Conservation (phyloP, 164 flowering plant genomes). For the Magnolia sinica region DNA sequence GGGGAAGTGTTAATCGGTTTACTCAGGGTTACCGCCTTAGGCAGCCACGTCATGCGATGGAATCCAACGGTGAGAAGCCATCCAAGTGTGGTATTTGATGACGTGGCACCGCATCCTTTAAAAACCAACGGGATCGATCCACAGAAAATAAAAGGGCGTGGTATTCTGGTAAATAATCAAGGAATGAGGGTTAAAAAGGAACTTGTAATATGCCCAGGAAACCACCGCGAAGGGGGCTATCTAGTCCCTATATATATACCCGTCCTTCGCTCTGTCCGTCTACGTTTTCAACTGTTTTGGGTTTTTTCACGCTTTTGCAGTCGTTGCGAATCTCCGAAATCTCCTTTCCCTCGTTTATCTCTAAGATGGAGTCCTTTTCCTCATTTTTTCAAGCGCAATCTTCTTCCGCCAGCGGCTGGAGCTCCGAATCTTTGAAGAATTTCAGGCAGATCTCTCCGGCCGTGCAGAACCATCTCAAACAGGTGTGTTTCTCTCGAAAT, state of each 20-base stretch:
- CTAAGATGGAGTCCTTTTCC: slow-evolving; percentile 16
- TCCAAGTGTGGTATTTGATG: too few species aligned
- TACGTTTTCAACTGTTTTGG: not conserved
- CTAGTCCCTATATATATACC: not conserved
- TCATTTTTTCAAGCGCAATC: slow-evolving; percentile 17
- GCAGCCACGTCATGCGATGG: too few species aligned
- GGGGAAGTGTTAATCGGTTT: too few species aligned
- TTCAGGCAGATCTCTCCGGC: slow-evolving; percentile 24
- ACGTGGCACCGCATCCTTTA: too few species aligned
- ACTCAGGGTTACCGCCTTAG: too few species aligned
- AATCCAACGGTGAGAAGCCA: too few species aligned
- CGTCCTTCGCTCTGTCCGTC: not conserved
- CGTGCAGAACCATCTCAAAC: slow-evolving; percentile 25
- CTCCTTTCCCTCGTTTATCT: not conserved
- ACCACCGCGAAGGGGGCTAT: not conserved
- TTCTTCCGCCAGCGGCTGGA: slow-evolving; percentile 13
- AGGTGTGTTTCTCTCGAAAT: slow-evolving; percentile 5
- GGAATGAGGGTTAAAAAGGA: too few species aligned
- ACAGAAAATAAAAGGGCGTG: too few species aligned
- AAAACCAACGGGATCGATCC: too few species aligned
- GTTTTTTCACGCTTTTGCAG: not conserved
- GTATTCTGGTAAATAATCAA: too few species aligned
- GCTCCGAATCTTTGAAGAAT: slow-evolving; percentile 22
- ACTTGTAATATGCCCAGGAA: too few species aligned
- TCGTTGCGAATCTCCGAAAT: too few species aligned